Evolutionary conservation across 108 stramenopile genomes (phyloP).

Genomic region (Nitzschia inconspicua): DNA sequence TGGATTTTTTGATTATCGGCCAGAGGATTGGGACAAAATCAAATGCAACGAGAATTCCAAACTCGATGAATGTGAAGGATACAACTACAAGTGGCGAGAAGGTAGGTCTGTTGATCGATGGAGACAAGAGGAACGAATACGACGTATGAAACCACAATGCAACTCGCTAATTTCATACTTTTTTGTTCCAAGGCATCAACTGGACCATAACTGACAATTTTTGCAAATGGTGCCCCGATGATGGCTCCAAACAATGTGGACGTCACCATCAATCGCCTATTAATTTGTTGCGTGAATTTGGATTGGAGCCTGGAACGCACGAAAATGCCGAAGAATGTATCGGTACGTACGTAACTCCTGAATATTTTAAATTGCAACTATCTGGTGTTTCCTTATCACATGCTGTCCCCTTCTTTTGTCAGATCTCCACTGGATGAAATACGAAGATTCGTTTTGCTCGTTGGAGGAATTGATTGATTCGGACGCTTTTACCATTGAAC

Average conservation of each 20-base stretch:
- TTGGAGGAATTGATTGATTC: constrained; percentile 24
- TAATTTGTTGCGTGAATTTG: constrained; percentile 27
- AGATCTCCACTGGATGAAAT: constrained; percentile 51
- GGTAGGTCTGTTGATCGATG: no score
- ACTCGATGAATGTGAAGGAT: constrained; percentile 22
- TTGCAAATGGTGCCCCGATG: constrained; percentile 40
- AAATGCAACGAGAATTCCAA: constrained; percentile 8
- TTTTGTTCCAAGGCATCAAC: no score
- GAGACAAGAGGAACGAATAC: no score
- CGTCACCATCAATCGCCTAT: constrained; percentile 42
- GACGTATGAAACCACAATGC: no score
- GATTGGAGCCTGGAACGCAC: constrained; percentile 6
- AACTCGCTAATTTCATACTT: no score
- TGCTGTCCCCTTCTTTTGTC: background rate
- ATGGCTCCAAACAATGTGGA: constrained; percentile 19
- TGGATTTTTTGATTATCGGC: constrained; percentile 13
- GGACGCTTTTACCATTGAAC: constrained; percentile 33
- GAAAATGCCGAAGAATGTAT: constrained; percentile 1
- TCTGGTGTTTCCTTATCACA: background rate
- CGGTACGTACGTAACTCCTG: background rate
- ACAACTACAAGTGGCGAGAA: constrained; percentile 17
- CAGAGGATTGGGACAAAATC: constrained; percentile 17
- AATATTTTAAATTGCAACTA: background rate
- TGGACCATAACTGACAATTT: constrained; percentile 17
- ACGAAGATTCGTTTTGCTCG: constrained; percentile 21